Base-by-base conservation (phyloP, 805 yeast species). In the Zygosaccharomyces siamensis region DNA sequence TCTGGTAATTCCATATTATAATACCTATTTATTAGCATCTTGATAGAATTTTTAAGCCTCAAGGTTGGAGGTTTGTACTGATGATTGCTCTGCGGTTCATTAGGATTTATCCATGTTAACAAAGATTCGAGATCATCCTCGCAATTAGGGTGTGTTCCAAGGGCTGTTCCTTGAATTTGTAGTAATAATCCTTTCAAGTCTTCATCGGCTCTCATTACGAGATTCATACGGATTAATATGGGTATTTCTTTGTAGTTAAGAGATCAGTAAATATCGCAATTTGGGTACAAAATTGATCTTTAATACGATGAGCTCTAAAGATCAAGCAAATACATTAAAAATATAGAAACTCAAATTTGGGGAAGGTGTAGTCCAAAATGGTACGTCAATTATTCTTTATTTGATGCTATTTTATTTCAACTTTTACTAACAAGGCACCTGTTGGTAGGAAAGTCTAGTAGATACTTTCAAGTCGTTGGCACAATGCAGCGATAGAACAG, bases 21-120 rank as follows among this genome's bases (percentile, higher is more conserved):
- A 16, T 43, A 41, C 16, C 48, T 48, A n/a, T 48, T 50, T 18
- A 53, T 36, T 3, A 53, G 16, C 4, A 46, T 20, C 20, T 48
- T 52, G 7, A 57, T 57, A 5, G 56, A 32, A 23, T 54, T 52
- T 37, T 53, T 57, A 20, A 59, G 24, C 39, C 61, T 43, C 39
- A 63, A 41, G 3, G 64, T 54, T 2, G 67, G 67, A 24, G 66
- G 66, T 14, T 55, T 56, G 35, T 50, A 46, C 28, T 55, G 60
- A 46, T 62, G 65, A 24, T 59, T 58, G 46, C 59, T 56, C 12
- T 43, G 36, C 2, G 55, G 47, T 41, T 59, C 64, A 26, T 57
- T 57, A 12, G 65, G 65, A 38, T 56, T 54, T 20, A 63, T 24
- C 67, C 67, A 63, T 10, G 50, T 47, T 11, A 62, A 46, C 26